phyloP scores from a whole-genome alignment of 2,329 filamentous ascomycete genomes.

The Talaromyces marneffei region DNA sequence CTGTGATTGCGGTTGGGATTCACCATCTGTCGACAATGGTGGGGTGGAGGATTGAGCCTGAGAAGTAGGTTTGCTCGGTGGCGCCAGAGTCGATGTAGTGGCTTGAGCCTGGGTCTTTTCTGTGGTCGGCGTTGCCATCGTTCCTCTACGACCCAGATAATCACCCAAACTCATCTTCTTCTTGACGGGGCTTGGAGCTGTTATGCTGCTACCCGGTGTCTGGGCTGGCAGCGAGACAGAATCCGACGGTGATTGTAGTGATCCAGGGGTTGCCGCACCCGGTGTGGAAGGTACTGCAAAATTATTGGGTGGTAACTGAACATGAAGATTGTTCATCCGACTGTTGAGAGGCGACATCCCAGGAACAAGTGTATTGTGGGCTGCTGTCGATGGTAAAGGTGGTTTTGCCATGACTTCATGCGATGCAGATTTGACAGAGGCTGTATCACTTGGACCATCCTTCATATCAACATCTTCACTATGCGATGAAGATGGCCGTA shows the following conservation, averaged over 20 bases:
- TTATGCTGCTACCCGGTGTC: constrained; percentile 25
- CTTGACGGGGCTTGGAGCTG: constrained; percentile 44
- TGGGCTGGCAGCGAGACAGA: constrained; percentile 22
- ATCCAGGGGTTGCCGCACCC: constrained; percentile 24
- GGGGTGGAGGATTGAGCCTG: constrained; percentile 17
- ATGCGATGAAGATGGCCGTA: constrained; percentile 9
- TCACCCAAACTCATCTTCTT: constrained; percentile 49
- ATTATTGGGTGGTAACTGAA: constrained; percentile 25
- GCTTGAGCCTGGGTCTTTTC: constrained; percentile 36
- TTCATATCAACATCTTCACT: constrained; percentile 43
- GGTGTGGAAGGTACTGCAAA: constrained; percentile 23
- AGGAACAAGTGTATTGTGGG: constrained; percentile 32
- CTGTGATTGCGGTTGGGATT: background rate
- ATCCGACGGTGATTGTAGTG: constrained; percentile 27
- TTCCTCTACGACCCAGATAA: constrained; percentile 42
- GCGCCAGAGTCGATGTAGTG: constrained; percentile 19
- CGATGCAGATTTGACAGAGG: constrained; percentile 3
- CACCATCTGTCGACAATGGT: constrained; percentile 14
- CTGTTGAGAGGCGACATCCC: constrained; percentile 16
- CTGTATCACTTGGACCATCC: constrained; percentile 31
- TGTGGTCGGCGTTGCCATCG: constrained; percentile 34
- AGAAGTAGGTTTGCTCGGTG: constrained; percentile 21
- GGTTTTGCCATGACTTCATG: constrained; percentile 14
- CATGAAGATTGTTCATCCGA: constrained; percentile 21
- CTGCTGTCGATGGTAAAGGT: constrained; percentile 30